Base-by-base conservation (phyloP, 352 stramenopile genomes). In the Globisporangium heterothallicum region DNA sequence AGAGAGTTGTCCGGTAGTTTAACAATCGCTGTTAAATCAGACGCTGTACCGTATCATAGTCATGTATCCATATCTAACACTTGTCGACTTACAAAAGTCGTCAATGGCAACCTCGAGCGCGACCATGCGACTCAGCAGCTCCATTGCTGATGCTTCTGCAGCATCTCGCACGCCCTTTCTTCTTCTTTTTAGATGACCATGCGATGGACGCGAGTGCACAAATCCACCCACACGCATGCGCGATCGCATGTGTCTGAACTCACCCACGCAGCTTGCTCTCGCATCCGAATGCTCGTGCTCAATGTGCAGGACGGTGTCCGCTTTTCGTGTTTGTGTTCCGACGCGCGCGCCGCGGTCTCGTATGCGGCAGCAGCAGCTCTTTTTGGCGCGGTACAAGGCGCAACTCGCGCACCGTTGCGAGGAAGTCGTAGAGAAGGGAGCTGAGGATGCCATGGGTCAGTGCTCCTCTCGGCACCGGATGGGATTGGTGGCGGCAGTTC, bases 351-450 rank as follows among this genome's bases (percentile, higher is more conserved):
- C 54, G 46, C n/a, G 54, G 48, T 6, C 49, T 54, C 14, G 46
- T 50, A 35, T 50, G 43, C 10, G 36, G 45, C n/a, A 60, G 63
- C n/a, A 84, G 66, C 59, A 90, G 66, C 50, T 84, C 76, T 63
- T 87, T 88, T 63, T 86, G 63, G 30, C 78, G 75, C 51, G 78
- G 74, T 3, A 94, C 75, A 41, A 87, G 65, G 36, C 84, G 75
- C 40, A 94, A 66, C 63, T 94, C 84, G 35, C 79, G 81, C 19
- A 94, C 84, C 1, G 78, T 92, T 14, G 66, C 66, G 34, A 94
- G 77, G 53, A 94, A 94, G 41, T 72, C 73, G 59, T 79, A 88
- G 25, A 88, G 62, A 46, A 81, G 42, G 34, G 54, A 65, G 8
- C 67, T 66, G 53, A 88, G 49, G 13, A 61, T 43, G n/a, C 68